phyloP scores from a whole-genome alignment of 2,329 filamentous ascomycete species.

The Botryotinia globosa region DNA sequence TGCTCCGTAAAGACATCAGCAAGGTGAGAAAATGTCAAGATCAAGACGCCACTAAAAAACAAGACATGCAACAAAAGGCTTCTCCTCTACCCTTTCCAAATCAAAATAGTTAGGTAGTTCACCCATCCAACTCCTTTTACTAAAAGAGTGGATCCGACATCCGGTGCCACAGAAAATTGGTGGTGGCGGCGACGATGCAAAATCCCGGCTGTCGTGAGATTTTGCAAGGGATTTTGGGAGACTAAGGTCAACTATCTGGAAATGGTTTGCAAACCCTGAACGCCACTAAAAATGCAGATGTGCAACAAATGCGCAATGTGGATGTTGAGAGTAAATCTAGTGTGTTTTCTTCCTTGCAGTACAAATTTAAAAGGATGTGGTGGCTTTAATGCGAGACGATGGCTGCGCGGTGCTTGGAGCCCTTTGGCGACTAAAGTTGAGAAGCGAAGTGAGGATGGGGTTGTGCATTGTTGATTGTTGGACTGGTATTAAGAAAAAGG shows the following conservation, averaged over 20 bases:
- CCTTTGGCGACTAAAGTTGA: background rate
- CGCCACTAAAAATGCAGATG: conserved; percentile 16
- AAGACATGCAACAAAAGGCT: background rate
- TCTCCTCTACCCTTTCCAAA: background rate
- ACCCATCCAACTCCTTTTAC: background rate
- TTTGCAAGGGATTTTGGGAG: background rate
- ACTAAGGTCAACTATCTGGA: background rate
- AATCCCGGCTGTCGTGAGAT: background rate
- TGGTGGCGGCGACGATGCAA: background rate
- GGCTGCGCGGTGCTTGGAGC: background rate
- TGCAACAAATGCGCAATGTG: conserved; percentile 10
- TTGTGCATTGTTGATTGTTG: background rate
- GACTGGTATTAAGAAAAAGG: background rate
- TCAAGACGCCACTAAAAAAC: background rate
- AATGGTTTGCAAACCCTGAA: background rate
- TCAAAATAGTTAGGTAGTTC: background rate
- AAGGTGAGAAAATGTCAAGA: background rate
- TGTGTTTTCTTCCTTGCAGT: background rate
- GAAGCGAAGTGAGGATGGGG: background rate
- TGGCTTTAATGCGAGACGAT: background rate
- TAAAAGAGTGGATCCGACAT: background rate
- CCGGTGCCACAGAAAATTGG: background rate
- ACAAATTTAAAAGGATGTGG: background rate
- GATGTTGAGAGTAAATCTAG: background rate
- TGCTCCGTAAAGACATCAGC: too few species aligned